Evolutionary conservation across 495 filamentous ascomycete species (phyloP), one percentile per base, ranked within the genome.

Genomic region (Xylaria longipes): DNA sequence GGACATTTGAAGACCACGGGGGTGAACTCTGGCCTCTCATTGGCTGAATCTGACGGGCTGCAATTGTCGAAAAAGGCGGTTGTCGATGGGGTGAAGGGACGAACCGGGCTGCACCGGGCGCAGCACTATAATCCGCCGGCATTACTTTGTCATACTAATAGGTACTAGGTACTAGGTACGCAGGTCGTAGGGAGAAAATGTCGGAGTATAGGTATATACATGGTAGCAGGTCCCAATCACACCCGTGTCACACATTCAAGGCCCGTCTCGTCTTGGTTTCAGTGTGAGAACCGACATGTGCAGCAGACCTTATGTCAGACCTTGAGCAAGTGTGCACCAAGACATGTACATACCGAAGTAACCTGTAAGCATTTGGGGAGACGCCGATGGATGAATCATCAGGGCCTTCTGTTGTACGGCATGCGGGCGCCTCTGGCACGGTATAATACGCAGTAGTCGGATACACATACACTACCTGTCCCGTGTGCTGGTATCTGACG

Each of bases 1-100:
- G 31, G 57, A n/a, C 60, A 71, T 46, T 5, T 65, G 5, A 57
- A 65, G 69, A 39, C 48, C 62, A 71, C 69, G 69, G 50, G 69
- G 69, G 35, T 35, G 7, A 43, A 20, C 45, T 33, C 48, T 7
- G 39, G 39, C 39, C 5, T 66, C 62, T 60, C 50, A 71, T 71
- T 71, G 62, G 69, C 20, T 45, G 61, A 22, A 56, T 14, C 12
- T 1, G 56, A 17, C 20, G 15, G 48, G 6, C 20, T 29, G 8
- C 31, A 15, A 35, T 61, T 37, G 48, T 57, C 12, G 62, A 60
- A 37, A 37, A 60, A 12, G 62, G 62, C 43, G 15, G 43, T 33
- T 31, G 15, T 45, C 8, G 62, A 48, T 65, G 65, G 65, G n/a
- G 50, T 12, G 12, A 20, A 35, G 50, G 48, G 14, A 45, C 22